phyloP scores from a whole-genome alignment of 306 rosid genomes.

The Quercus dentata region DNA sequence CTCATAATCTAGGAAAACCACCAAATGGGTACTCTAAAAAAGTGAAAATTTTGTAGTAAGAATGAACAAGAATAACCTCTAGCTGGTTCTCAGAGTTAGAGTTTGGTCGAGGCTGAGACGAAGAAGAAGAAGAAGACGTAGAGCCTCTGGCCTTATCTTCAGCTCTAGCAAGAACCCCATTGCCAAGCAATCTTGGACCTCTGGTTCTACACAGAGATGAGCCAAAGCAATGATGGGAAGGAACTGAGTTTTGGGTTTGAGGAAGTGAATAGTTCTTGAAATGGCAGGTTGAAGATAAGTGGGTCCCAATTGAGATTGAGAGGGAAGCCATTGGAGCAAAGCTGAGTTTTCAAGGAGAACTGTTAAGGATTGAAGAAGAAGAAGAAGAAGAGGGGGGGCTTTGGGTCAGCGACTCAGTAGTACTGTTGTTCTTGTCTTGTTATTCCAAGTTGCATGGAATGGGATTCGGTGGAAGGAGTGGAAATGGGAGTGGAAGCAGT shows the following conservation, averaged over 20 bases:
- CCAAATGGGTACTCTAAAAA: slow-evolving; percentile 6
- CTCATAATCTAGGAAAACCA: slow-evolving; percentile 1
- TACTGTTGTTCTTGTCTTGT: neutral
- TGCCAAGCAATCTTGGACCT: slow-evolving; percentile 42
- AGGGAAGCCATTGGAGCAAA: slow-evolving; percentile 51
- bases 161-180: slow-evolving; percentile 60
- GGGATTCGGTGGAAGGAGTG: neutral
- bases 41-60: neutral
- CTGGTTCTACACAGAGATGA: slow-evolving; percentile 34
- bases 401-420: neutral
- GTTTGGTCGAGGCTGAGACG: slow-evolving; percentile 48
- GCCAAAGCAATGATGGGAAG: slow-evolving; percentile 32
- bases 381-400: neutral
- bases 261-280: slow-evolving; percentile 24
- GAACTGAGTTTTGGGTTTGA: slow-evolving; percentile 26
- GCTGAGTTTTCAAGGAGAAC: neutral
- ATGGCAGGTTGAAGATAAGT: slow-evolving; percentile 34
- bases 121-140: slow-evolving; percentile 28
- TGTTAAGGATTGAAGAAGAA: neutral
- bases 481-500: neutral
- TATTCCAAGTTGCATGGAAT: neutral
- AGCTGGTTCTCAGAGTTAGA: slow-evolving; percentile 39
- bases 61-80: slow-evolving; percentile 46
- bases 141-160: slow-evolving; percentile 59
- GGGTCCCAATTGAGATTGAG: slow-evolving; percentile 50